Conservation (phyloP, 106 monocot species). For the Apostasia shenzhenica region DNA sequence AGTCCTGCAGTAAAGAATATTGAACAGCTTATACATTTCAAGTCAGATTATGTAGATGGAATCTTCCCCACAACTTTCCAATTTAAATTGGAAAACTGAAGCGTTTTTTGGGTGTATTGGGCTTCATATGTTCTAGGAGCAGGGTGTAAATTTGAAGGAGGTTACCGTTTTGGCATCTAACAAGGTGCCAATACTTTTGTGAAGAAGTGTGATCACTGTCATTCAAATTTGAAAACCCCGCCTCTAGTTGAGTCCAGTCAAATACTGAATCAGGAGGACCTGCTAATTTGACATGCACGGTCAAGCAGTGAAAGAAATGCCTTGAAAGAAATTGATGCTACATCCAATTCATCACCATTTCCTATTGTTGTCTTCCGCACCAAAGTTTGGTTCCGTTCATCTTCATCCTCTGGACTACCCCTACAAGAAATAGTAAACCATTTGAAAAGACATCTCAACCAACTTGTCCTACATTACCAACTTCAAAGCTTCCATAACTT, state of each 20-base stretch:
- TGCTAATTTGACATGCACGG: constrained; percentile 10
- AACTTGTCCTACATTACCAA: no score
- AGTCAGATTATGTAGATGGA: neutral
- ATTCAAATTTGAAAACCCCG: constrained; percentile 40
- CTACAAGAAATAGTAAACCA: no score
- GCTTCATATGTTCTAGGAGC: no score
- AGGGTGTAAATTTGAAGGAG: neutral
- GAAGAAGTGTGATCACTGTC: constrained; percentile 33
- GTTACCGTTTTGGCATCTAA: constrained; percentile 82
- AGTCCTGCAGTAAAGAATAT: constrained; percentile 41
- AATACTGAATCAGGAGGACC: constrained; percentile 71
- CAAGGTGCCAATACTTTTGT: constrained; percentile 71
- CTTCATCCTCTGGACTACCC: no score
- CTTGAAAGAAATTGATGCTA: no score
- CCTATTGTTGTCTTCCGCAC: no score
- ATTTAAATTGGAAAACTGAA: neutral
- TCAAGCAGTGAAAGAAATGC: no score
- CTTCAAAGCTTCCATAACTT: no score
- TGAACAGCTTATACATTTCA: neutral
- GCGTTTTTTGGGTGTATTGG: neutral
- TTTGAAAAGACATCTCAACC: no score
- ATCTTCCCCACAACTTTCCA: no score
- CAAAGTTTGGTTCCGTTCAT: no score
- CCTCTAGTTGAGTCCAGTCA: constrained; percentile 64
- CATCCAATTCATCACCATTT: no score